Conservation (phyloP, 495 filamentous ascomycete genomes). For the Penicillium pulvis region DNA sequence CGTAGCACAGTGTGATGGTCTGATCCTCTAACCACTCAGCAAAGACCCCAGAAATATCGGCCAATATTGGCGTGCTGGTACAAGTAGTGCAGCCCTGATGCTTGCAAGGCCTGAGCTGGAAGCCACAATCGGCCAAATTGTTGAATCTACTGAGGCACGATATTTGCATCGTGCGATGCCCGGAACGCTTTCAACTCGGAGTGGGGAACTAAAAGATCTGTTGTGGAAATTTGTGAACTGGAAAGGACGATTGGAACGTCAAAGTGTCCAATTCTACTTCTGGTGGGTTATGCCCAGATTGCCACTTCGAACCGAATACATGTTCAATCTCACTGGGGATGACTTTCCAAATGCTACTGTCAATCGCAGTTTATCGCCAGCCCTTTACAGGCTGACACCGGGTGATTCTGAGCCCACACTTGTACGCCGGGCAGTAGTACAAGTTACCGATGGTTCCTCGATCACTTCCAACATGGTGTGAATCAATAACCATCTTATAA, state of each 20-base stretch:
- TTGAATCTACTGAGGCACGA: neutral
- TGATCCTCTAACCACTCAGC: neutral
- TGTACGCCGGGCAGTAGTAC: constrained; percentile 16
- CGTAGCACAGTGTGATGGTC: neutral
- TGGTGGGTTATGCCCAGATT: constrained; percentile 8
- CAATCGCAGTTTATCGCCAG: constrained; percentile 16
- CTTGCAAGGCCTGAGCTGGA: neutral
- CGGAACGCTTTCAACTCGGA: neutral
- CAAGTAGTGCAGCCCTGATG: constrained; percentile 9
- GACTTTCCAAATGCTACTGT: neutral
- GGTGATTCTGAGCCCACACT: neutral
- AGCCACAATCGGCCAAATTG: neutral
- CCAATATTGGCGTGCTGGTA: constrained; percentile 19
- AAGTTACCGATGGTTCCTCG: neutral
- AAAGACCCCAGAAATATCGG: constrained; percentile 12
- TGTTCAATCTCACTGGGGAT: constrained; percentile 8
- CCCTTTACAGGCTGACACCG: constrained; percentile 4
- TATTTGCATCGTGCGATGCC: constrained; percentile 4
- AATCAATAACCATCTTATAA: too few species aligned
- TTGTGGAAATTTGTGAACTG: constrained; percentile 16
- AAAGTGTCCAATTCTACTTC: constrained; percentile 21
- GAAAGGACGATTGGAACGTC: constrained; percentile 25
- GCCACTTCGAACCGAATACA: constrained; percentile 8
- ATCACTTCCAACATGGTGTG: neutral
- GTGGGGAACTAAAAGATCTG: constrained; percentile 7